Percentiles rank a stretch among this genome's conserved stretches.
Evolutionary conservation across 805 yeast genomes (phyloP).

Genomic region (Komagataella pastoris): DNA sequence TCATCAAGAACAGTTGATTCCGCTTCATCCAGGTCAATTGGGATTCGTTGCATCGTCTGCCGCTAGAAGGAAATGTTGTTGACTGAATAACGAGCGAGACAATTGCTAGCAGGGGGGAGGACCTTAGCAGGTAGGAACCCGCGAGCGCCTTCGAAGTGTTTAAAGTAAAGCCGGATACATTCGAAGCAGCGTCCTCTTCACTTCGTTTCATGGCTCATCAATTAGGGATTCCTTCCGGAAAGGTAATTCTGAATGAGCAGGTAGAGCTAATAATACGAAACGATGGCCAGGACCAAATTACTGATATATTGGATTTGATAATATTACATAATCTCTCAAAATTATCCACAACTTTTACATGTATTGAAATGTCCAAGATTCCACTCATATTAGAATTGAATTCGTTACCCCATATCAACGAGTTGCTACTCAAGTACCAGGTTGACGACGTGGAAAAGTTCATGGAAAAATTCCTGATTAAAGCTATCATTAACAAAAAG

Average conservation of each 20-base stretch:
- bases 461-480: neutral
- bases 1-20: constrained; percentile 76
- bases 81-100: neutral
- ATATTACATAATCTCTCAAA: neutral
- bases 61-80: neutral
- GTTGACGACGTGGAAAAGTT: neutral
- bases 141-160: neutral
- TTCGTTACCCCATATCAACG: neutral
- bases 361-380: neutral
- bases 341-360: neutral
- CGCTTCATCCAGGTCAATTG: constrained; percentile 59
- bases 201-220: neutral
- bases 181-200: neutral
- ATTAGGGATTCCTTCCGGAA: neutral
- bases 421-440: neutral
- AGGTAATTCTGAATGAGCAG: neutral
- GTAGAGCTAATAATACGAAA: neutral
- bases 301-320: neutral
- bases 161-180: too few relatives aligned
- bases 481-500: neutral
- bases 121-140: neutral
- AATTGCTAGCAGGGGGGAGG: neutral
- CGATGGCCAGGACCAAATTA: neutral
- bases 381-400: neutral
- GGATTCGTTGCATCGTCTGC: neutral